Percentiles rank a stretch among this genome's conserved stretches.
Conservation (phyloP, 2,329 filamentous ascomycete species). For the Neophaeococcomyces mojaviensis region DNA sequence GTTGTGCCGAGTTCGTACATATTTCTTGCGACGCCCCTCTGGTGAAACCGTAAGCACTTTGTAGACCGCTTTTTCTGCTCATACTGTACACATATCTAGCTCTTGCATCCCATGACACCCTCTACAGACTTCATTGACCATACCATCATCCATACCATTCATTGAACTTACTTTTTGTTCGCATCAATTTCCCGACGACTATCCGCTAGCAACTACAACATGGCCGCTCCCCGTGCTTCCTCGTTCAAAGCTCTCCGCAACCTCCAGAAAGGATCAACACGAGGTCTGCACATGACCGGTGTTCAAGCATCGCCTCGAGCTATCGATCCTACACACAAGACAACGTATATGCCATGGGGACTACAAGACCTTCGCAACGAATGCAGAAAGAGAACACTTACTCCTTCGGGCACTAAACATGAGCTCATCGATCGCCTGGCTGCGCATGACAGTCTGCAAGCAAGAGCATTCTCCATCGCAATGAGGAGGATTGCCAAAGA, state of each 20-base stretch:
- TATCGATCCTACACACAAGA: slow-evolving; percentile 44
- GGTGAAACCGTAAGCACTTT: too few species aligned
- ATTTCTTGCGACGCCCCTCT: too few species aligned
- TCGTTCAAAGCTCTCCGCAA: slow-evolving; percentile 39
- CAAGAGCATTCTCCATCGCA: slow-evolving; percentile 49
- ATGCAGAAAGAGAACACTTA: slow-evolving; percentile 43
- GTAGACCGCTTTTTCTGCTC: too few species aligned
- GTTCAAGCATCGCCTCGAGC: slow-evolving; percentile 47
- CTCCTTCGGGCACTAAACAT: slow-evolving; percentile 40
- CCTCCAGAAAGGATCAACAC: slow-evolving; percentile 34
- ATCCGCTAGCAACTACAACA: slow-evolving; percentile 17
- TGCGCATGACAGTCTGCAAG: slow-evolving; percentile 46
- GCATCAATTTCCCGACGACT: background rate
- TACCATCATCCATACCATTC: too few species aligned
- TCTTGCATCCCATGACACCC: too few species aligned
- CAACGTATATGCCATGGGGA: slow-evolving; percentile 45
- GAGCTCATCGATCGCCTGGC: slow-evolving; percentile 48
- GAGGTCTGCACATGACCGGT: slow-evolving; percentile 54
- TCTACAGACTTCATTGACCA: too few species aligned
- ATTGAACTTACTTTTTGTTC: too few species aligned
- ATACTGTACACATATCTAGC: too few species aligned
- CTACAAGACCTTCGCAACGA: slow-evolving; percentile 45
- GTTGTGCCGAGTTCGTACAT: too few species aligned
- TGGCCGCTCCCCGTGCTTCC: slow-evolving; percentile 39
- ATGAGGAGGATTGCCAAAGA: slow-evolving; percentile 39